Base-by-base conservation (phyloP, 345 rosid species). In the Clarkia xantiana region DNA sequence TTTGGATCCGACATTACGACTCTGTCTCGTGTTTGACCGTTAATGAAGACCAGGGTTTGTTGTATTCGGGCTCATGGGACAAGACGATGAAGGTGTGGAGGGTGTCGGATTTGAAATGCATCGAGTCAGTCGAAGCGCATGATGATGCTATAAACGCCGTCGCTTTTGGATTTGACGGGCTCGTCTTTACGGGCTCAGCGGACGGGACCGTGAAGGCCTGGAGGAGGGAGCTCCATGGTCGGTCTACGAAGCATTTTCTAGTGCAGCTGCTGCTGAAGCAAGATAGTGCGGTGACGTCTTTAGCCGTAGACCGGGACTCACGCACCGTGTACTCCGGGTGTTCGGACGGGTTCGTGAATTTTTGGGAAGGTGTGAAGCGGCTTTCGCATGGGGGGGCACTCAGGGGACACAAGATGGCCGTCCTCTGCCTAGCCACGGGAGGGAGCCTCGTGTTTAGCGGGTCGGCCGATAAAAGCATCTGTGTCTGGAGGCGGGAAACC, bases 381-480 rank as follows among this genome's bases (percentile, higher is more conserved):
- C 39, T 53, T 12, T 29, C 41, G 9, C 58, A 60, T 14, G 52
- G 58, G 20, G 64, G 64, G 40, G 47, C 34, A 18, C 64, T 60
- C n/a, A 17, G 41, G n/a, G 64, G 64, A 14, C 58, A 60, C 45
- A 52, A 47, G 42, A 19, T 60, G 52, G 64, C 58, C 1, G 53
- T 60, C 18, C 47, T 60, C 40, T 60, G 53, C 47, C 41, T 60
- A n/a, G 52, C 64, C 18, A 41, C 52, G 2, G 2, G 93, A 78
- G 53, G 51, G 42, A 71, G 57, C 56, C 54, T 85, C 76, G 67
- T 85, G 40, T 63, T 89, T 19, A 89, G 86, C 44, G 97, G 95
- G 34, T 80, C 94, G 0, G 94, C 95, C 0, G 97, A 89, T 44
- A 76, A 65, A 57, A 85, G 68, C 57, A 67, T 85, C 47, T 76